Conservation (phyloP, 306 rosid species). For the Rubus idaeus region DNA sequence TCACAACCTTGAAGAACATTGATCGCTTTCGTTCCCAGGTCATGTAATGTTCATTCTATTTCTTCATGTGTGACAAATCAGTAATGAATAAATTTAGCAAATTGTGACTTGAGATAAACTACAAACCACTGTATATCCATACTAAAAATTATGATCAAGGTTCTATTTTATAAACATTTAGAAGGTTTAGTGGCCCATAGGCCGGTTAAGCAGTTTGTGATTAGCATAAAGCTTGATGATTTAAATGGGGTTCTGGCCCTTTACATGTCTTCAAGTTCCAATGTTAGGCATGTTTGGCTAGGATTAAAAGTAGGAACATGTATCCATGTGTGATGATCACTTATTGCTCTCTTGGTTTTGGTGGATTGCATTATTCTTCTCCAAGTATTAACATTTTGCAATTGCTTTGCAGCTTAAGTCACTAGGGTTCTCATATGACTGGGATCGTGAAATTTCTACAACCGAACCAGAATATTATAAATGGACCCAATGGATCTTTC, state of each 20-base stretch:
- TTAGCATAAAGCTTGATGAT: constrained; percentile 22
- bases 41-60: constrained; percentile 13
- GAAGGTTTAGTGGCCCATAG: not conserved
- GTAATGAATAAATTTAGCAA: not conserved
- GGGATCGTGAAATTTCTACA: constrained; percentile 97
- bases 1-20: constrained; percentile 76
- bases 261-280: constrained; percentile 12
- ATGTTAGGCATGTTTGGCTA: not conserved
- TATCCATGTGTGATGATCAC: not conserved
- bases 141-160: not conserved
- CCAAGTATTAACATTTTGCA: constrained; percentile 29
- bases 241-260: not conserved
- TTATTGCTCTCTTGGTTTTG: constrained; percentile 17
- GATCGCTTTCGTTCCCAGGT: constrained; percentile 94
- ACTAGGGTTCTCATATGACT: constrained; percentile 93
- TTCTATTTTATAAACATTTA: not conserved
- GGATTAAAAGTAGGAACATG: not conserved
- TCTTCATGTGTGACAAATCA: not conserved
- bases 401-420: constrained; percentile 74
- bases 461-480: constrained; percentile 88
- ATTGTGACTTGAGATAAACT: not conserved
- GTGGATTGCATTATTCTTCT: constrained; percentile 21
- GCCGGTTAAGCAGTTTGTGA: not conserved
- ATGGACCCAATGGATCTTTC: constrained; percentile 99
- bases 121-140: not conserved